A percentile compares a stretch with the other conserved stretches of the same genome.
Conservation (phyloP, 192 early-diverging fungal genomes). For the Cladochytrium replicatum region DNA sequence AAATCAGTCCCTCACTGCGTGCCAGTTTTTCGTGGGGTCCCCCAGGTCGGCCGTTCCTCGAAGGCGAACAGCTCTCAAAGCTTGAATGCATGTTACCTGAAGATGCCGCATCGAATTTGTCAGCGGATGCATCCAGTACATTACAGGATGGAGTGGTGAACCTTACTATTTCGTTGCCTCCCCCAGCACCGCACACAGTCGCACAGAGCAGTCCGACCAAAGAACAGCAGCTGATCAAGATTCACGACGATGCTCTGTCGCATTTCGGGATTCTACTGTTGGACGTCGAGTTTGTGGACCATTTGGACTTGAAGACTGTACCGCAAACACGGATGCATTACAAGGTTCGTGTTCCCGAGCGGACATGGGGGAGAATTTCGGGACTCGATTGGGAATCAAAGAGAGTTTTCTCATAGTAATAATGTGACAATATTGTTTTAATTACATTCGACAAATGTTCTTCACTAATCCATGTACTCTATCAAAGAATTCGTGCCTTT, state of each 20-base stretch:
- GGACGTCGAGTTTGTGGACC: neutral
- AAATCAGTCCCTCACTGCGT: neutral
- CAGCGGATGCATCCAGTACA: no score
- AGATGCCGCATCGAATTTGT: no score
- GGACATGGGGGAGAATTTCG: neutral
- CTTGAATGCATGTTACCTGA: no score
- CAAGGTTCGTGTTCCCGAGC: neutral
- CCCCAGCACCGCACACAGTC: neutral
- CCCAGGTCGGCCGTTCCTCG: neutral
- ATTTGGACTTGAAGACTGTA: neutral
- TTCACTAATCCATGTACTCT: no score
- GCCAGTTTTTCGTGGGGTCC: neutral
- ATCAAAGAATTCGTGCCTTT: no score
- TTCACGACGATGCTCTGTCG: neutral
- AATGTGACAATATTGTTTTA: no score
- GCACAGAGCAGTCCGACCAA: neutral
- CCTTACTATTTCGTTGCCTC: neutral
- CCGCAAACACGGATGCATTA: neutral
- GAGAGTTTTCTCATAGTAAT: neutral
- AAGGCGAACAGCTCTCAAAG: neutral
- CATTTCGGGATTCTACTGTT: neutral
- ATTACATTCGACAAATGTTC: no score
- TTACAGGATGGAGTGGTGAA: neutral
- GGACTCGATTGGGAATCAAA: neutral
- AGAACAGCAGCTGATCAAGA: neutral